Conservation (phyloP, 2,329 filamentous ascomycete genomes). For the Penicillium paneum region DNA sequence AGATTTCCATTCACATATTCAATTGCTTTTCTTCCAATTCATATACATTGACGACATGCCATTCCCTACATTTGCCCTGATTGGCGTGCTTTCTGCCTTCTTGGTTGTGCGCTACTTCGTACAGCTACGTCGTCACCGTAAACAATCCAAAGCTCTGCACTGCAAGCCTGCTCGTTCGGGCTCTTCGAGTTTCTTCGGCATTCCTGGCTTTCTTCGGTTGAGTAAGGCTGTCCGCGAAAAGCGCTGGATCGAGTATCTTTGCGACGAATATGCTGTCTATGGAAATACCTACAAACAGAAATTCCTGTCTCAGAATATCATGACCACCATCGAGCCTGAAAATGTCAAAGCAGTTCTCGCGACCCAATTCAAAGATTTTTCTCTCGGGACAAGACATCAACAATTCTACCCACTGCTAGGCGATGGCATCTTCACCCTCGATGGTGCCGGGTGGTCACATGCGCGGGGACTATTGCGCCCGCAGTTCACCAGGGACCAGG, state of each 20-base stretch:
- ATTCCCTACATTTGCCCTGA: slow-evolving; percentile 14
- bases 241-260: slow-evolving; percentile 30
- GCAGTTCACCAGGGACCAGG: slow-evolving; percentile 79
- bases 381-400: slow-evolving; percentile 73
- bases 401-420: slow-evolving; percentile 50
- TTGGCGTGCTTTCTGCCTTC: slow-evolving; percentile 22
- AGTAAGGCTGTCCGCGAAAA: slow-evolving; percentile 27
- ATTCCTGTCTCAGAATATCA: slow-evolving; percentile 18
- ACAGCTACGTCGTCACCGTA: slow-evolving; percentile 22
- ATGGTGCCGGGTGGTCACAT: slow-evolving; percentile 73
- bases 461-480: slow-evolving; percentile 77
- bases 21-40: background rate
- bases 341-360: slow-evolving; percentile 85
- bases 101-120: slow-evolving; percentile 23
- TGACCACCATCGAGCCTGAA: slow-evolving; percentile 39
- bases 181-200: slow-evolving; percentile 21
- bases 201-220: slow-evolving; percentile 25
- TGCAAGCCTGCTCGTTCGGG: slow-evolving; percentile 23
- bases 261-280: slow-evolving; percentile 22
- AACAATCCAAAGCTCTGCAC: slow-evolving; percentile 25
- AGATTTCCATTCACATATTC: slow-evolving; percentile 5
- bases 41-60: slow-evolving; percentile 7
- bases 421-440: slow-evolving; percentile 62
- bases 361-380: slow-evolving; percentile 77
- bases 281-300: slow-evolving; percentile 27